Evolutionary conservation across 371 early-diverging fungal genomes (phyloP).

Genomic region (Phascolomyces articulosus): DNA sequence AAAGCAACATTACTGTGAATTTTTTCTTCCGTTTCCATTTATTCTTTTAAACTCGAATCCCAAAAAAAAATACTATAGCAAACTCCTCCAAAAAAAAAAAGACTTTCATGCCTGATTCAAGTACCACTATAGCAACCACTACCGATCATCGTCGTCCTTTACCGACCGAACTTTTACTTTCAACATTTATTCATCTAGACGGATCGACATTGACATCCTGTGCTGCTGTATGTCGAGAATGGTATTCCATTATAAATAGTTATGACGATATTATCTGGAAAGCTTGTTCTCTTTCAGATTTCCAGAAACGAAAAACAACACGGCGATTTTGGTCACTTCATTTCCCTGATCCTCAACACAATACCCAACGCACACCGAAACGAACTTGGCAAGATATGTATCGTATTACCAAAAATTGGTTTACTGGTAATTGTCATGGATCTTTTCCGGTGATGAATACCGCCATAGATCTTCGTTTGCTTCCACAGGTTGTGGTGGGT

Average conservation of each 20-base stretch:
- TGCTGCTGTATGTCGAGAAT: conserved; percentile 35
- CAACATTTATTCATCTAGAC: conserved; percentile 40
- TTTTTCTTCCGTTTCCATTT: neutral
- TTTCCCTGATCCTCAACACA: conserved; percentile 34
- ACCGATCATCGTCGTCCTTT: conserved; percentile 15
- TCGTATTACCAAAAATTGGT: conserved; percentile 58
- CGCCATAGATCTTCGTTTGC: neutral
- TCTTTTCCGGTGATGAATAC: conserved; percentile 35
- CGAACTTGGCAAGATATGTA: conserved; percentile 58
- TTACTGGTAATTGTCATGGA: conserved; percentile 42
- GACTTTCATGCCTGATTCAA: neutral
- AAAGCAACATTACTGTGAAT: no score
- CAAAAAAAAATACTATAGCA: no score
- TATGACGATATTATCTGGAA: conserved; percentile 49
- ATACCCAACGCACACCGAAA: conserved; percentile 10
- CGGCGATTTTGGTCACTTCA: conserved; percentile 42
- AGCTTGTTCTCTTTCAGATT: conserved; percentile 31
- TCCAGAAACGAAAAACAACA: conserved; percentile 11
- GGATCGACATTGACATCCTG: conserved; percentile 34
- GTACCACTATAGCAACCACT: neutral
- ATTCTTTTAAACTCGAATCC: no score
- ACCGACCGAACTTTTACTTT: conserved; percentile 43
- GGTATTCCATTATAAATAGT: conserved; percentile 31
- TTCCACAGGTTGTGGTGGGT: conserved; percentile 44
- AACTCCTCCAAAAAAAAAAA: no score